Evolutionary conservation across 2,329 filamentous ascomycete genomes (phyloP).

Genomic region (Penicillium vulpinum): DNA sequence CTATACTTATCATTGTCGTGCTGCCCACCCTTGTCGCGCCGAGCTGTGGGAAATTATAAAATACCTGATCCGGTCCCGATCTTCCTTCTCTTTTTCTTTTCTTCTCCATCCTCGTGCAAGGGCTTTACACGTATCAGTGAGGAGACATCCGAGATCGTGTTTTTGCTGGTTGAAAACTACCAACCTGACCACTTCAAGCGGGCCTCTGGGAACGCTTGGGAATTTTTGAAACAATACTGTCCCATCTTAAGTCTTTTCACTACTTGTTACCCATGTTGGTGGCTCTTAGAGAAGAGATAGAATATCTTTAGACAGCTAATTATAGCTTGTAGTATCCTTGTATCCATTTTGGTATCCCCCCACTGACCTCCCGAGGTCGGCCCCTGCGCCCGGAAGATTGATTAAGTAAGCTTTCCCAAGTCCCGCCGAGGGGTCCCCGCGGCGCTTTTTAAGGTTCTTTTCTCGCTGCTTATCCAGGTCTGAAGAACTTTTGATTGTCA

Average conservation of each 20-base stretch:
- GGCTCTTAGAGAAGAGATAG: constrained; percentile 31
- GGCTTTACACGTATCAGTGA: constrained; percentile 83
- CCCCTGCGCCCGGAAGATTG: not conserved
- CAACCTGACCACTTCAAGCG: constrained; percentile 72
- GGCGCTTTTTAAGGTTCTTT: not conserved
- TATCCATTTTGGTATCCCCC: not conserved
- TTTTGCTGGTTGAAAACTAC: constrained; percentile 92
- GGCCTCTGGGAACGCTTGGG: constrained; percentile 66
- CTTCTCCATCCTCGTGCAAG: constrained; percentile 51
- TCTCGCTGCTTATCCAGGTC: not conserved
- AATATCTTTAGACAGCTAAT: too few species aligned
- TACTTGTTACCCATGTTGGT: constrained; percentile 36
- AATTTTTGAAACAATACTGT: constrained; percentile 68
- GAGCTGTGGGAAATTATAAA: constrained; percentile 26
- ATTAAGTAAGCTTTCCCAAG: constrained; percentile 3
- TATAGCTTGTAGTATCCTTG: too few species aligned
- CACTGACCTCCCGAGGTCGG: too few species aligned
- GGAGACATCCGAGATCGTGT: constrained; percentile 82
- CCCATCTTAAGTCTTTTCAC: constrained; percentile 42
- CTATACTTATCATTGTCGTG: not conserved
- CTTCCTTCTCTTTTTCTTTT: constrained; percentile 38
- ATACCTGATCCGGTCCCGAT: not conserved
- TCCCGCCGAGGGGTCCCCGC: not conserved
- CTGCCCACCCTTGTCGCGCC: too few species aligned
- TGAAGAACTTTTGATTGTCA: not conserved